Evolutionary conservation across 352 stramenopile species (phyloP), one percentile per base, ranked within the genome.

Genomic region (Phytophthora syringae): DNA sequence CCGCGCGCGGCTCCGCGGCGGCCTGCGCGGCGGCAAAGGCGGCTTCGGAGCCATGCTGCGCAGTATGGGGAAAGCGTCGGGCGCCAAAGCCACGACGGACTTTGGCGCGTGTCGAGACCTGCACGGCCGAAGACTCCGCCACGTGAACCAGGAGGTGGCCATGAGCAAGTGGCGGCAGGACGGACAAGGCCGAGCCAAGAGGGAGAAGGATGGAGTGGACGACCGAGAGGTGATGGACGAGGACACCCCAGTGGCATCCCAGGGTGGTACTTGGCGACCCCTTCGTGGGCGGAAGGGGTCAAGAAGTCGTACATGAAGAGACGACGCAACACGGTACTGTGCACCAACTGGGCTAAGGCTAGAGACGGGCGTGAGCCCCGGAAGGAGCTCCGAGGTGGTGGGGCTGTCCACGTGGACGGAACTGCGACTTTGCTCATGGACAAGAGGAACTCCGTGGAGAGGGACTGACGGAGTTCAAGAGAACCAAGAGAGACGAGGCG

Each of bases 241-340:
- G 48, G 84, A 94, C 16, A 96, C 88, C 74, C 86, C 9, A 94
- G 88, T 54, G 88, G 88, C 44, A 96, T 96, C 63, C 70, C 86
- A 3, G 86, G 86, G 1, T 94, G 88, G 88, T 94, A 92, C 70
- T 54, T 94, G 40, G 82, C 85, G 24, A 93, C 82, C 47, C 88
- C 88, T 11, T 90, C 88, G 44, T 96, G 86, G 88, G 81, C 84
- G 7, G 86, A 96, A 57, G 83, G 88, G 25, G 70, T 93, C 56
- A 88, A 88, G 56, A 93, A 90, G 52, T 92, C 84, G 49, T 87
- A 90, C 70, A 94, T 93, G 80, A 96, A 94, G 80, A 76, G 82
- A 43, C 84, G 85, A 40, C 81, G 85, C 49, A 94, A 94, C 42
- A 96, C 88, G 24, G 57, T 84, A 5, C 56, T 96, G 70, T 96